These are phyloP conservation scores for Crucihimalaya himalaica DNA, from an alignment of 345 rosid species.

Conservation along the genomic window DNA sequence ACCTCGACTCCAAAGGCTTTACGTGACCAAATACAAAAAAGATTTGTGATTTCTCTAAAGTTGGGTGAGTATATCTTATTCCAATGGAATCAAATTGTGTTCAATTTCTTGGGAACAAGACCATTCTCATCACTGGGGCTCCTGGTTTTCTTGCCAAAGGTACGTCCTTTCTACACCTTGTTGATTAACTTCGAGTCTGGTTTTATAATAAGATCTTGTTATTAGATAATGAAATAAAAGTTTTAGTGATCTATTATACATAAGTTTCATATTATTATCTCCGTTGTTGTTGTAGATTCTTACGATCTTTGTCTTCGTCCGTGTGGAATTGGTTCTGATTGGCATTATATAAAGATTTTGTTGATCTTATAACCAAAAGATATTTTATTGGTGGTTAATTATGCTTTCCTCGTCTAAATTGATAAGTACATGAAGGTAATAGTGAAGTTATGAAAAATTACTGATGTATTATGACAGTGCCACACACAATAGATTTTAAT, in stretches of 20 bases:
- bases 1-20: conserved; percentile 25
- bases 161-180: conserved; percentile 24
- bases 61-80: background rate
- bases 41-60: conserved; percentile 11
- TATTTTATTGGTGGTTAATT: background rate
- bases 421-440: background rate
- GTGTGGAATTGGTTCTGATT: background rate
- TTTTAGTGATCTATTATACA: background rate
- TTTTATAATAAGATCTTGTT: background rate
- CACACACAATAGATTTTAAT: conserved; percentile 6
- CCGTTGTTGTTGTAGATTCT: background rate
- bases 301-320: background rate
- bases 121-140: conserved; percentile 49
- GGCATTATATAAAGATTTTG: background rate
- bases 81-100: conserved; percentile 35
- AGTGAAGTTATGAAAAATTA: background rate
- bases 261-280: background rate
- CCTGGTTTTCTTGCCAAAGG: conserved; percentile 56
- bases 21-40: conserved; percentile 13
- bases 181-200: no score
- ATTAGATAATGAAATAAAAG: background rate
- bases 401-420: background rate
- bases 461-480: background rate
- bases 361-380: background rate
- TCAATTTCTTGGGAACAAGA: conserved; percentile 44